A percentile compares a stretch with the other conserved stretches of the same genome.
These are phyloP conservation scores for Exophiala sp. DNA, from an alignment of 2,329 filamentous ascomycete species.

Conservation along the genomic window DNA sequence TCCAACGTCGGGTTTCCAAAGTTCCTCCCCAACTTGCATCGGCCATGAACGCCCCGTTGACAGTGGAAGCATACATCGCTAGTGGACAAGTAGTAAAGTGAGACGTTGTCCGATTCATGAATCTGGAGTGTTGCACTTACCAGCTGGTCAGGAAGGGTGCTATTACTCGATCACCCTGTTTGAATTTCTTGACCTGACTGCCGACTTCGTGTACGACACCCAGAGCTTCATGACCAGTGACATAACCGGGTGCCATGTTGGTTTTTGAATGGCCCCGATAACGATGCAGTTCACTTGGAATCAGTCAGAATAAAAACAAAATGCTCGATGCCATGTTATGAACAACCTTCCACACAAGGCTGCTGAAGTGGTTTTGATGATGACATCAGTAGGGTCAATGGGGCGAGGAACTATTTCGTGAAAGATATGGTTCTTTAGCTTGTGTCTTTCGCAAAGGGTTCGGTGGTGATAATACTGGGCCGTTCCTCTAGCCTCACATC, in stretches of 20 bases:
- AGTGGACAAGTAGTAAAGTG: conserved; percentile 29
- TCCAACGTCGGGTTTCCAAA: conserved; percentile 69
- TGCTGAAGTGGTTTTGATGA: conserved; percentile 79
- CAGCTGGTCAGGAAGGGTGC: conserved; percentile 71
- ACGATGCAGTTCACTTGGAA: conserved; percentile 71
- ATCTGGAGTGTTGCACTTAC: background rate
- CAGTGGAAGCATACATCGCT: conserved; percentile 84
- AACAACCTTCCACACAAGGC: conserved; percentile 78
- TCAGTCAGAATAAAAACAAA: conserved; percentile 31
- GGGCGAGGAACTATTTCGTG: conserved; percentile 1
- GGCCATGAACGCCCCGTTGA: conserved; percentile 68
- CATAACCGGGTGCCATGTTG: conserved; percentile 60
- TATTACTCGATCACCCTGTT: conserved; percentile 73
- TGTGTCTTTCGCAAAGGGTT: background rate
- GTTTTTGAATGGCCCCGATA: conserved; percentile 69
- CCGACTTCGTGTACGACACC: conserved; percentile 69
- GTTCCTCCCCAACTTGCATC: conserved; percentile 66
- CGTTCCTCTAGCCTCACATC: conserved; percentile 8
- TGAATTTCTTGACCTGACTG: conserved; percentile 63
- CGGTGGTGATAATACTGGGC: background rate
- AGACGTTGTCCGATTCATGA: background rate
- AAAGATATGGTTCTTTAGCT: background rate
- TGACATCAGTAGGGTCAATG: conserved; percentile 63
- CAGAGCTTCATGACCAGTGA: conserved; percentile 84
- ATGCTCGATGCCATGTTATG: conserved; percentile 19